Percentiles rank a stretch among this genome's conserved stretches.
Conservation (phyloP, 768 basidiomycete genomes). For the Pisolithus orientalis region DNA sequence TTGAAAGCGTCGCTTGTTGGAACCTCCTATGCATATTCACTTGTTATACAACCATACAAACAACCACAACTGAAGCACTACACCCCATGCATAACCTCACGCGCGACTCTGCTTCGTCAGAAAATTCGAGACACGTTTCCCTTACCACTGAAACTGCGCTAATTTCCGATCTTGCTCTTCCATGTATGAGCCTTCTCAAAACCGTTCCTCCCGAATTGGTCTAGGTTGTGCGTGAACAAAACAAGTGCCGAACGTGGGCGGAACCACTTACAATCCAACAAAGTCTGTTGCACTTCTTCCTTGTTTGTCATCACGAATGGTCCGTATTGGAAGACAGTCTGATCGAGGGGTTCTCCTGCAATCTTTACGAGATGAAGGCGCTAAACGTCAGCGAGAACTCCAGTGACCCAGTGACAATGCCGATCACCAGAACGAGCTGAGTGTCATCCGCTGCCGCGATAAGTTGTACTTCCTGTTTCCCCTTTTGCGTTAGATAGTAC, state of each 20-base stretch:
- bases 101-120: no score
- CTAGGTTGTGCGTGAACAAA: conserved; percentile 29
- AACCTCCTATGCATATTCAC: not conserved
- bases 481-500: conserved; percentile 60
- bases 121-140: no score
- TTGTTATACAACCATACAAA: not conserved
- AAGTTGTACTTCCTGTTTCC: conserved; percentile 64
- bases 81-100: no score
- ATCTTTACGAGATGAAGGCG: conserved; percentile 36
- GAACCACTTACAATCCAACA: conserved; percentile 65
- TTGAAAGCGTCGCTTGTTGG: no score
- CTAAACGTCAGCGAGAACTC: not conserved
- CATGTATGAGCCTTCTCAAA: conserved; percentile 88
- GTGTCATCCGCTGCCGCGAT: conserved; percentile 55
- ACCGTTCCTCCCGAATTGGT: conserved; percentile 73
- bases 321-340: conserved; percentile 81
- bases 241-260: not conserved
- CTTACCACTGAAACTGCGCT: not conserved
- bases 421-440: conserved; percentile 64
- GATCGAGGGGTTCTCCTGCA: conserved; percentile 85
- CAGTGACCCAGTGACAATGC: not conserved
- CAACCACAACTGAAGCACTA: no score
- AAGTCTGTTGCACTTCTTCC: conserved; percentile 75
- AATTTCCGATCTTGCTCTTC: conserved; percentile 71
- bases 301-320: conserved; percentile 83